Evolutionary conservation across 352 stramenopile species (phyloP), one percentile per base, ranked within the genome.

Genomic region (Heterotrichella gracilis): DNA sequence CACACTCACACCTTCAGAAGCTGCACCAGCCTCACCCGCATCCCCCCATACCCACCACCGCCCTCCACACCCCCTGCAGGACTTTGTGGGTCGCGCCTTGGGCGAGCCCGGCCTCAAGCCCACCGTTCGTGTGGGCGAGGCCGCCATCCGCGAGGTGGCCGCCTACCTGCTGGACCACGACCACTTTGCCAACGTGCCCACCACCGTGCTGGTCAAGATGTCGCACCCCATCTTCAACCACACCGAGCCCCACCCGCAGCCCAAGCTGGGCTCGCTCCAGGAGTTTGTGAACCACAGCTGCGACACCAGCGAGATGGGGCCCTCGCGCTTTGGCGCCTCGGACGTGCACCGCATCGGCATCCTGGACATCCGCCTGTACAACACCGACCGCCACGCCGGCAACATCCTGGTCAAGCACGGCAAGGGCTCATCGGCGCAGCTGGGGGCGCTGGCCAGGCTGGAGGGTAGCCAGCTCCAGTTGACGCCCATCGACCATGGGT

Each of bases 281-380:
- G 77, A 77, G 14, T 89, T 87, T 68, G 85, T 89, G 78, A 70
- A 74, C 0, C 79, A 87, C 68, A 76, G 79, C 24, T 81, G 81
- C 68, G 79, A 77, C 0, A 79, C 81, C 0, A 80, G 85, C 25
- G 81, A 82, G 2, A 85, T 84, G 64, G 82, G 83, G 22, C 64
- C 73, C n/a, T 70, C 64, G 1, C 25, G 81, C 14, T 82, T 86
- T 0, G 75, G 79, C 0, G 78, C 83, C 0, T 79, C 84, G 2
- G 81, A 89, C 53, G 80, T 89, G 19, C 82, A 88, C 24, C 78
- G 78, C 64, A 87, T 89, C 42, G 83, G 77, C 0, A 64, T 89
- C 19, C 71, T 89, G 13, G 82, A 89, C 24, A 70, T 87, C 13
- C 79, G 83, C 0, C 74, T 88, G 24, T 86, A 86, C 74, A 89